Evolutionary conservation across 1,284 basidiomycete genomes (phyloP).

Genomic region (Heterobasidion irregulare): DNA sequence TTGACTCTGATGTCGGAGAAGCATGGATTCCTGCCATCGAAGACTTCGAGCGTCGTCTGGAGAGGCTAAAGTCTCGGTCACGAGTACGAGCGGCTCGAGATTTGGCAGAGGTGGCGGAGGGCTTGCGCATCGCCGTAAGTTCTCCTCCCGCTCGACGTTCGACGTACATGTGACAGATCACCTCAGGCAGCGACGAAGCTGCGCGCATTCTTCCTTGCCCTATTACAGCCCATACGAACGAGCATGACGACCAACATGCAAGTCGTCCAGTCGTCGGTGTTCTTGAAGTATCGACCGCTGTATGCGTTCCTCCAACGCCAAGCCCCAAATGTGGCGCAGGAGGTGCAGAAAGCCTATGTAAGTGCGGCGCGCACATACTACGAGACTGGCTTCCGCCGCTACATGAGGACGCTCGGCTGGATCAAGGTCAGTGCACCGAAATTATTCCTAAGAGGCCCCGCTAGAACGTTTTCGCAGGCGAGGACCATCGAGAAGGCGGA

Average conservation of each 20-base stretch:
- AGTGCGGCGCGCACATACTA: slow-evolving; percentile 85
- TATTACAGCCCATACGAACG: slow-evolving; percentile 75
- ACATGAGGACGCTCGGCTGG: slow-evolving; percentile 73
- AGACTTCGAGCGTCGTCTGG: slow-evolving; percentile 74
- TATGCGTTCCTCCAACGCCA: slow-evolving; percentile 85
- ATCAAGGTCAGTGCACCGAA: slow-evolving; percentile 47
- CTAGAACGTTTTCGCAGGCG: slow-evolving; percentile 29
- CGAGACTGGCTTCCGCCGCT: slow-evolving; percentile 92
- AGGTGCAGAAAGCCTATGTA: slow-evolving; percentile 86
- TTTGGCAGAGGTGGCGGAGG: slow-evolving; percentile 77
- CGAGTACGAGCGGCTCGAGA: slow-evolving; percentile 84
- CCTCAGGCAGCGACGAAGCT: slow-evolving; percentile 80
- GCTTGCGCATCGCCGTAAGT: slow-evolving; percentile 75
- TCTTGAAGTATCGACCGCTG: slow-evolving; percentile 80
- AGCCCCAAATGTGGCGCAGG: slow-evolving; percentile 75
- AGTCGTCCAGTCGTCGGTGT: slow-evolving; percentile 82
- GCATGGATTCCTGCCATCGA: slow-evolving; percentile 76
- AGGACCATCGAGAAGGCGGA: slow-evolving; percentile 60
- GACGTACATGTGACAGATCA: not conserved
- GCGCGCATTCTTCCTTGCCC: slow-evolving; percentile 76
- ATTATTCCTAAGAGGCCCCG: not conserved
- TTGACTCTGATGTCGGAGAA: slow-evolving; percentile 79
- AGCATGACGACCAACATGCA: slow-evolving; percentile 92
- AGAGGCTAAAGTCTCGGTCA: slow-evolving; percentile 58
- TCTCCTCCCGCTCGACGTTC: not conserved